Conservation (phyloP, 202 grass and related monocot genomes). For the Carex arenaria region DNA sequence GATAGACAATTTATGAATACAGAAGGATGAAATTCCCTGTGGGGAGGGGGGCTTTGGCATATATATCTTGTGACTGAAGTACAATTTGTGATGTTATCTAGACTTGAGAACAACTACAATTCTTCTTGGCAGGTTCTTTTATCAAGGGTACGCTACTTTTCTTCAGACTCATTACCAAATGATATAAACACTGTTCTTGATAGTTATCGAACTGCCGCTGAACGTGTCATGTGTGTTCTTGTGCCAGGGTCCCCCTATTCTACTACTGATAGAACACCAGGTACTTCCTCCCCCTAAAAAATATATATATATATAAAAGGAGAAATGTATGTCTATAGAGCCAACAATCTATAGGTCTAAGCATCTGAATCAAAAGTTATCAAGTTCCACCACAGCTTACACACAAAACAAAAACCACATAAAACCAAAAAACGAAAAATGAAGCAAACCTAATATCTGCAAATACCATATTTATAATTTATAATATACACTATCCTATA, state of each 20-base stretch:
- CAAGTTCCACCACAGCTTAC: not conserved
- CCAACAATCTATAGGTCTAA: not conserved
- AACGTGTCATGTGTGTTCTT: slow-evolving; percentile 56
- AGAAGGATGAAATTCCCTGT: not conserved
- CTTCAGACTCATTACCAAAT: slow-evolving; percentile 23
- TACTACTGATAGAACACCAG: slow-evolving; percentile 34
- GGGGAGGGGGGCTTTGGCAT: not conserved
- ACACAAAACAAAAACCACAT: not conserved
- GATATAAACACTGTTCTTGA: slow-evolving; percentile 6
- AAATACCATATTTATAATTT: not conserved
- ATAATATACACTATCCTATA: not conserved
- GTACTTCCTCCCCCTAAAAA: not conserved
- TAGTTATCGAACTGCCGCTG: slow-evolving; percentile 47
- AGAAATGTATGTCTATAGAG: not conserved
- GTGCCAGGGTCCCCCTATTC: slow-evolving; percentile 42
- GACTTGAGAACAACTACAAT: not conserved
- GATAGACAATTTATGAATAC: not conserved
- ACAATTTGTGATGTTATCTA: not conserved
- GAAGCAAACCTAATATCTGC: not conserved
- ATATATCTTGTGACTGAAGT: not conserved
- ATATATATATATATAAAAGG: not conserved
- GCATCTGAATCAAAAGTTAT: not conserved
- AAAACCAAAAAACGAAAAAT: not conserved
- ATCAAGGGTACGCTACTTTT: slow-evolving; percentile 54
- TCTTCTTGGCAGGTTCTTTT: slow-evolving; percentile 41